Percentiles rank a stretch among this genome's conserved stretches.
Conservation (phyloP, 768 basidiomycete species). For the Mycena chlorophos region DNA sequence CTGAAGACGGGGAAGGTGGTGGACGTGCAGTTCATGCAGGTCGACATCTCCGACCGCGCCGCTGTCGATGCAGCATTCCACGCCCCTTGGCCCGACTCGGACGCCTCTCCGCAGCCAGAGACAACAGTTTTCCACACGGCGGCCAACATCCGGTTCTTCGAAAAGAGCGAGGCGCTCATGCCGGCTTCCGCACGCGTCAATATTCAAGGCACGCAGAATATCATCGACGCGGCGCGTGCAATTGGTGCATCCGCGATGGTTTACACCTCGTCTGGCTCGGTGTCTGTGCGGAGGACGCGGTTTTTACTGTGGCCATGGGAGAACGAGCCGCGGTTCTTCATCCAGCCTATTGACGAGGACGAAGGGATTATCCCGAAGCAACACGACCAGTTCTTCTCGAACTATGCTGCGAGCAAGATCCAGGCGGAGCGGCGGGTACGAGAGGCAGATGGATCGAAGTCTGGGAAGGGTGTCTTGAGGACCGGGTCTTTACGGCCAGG, state of each 20-base stretch:
- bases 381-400: conserved; percentile 72
- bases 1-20: conserved; percentile 51
- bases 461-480: conserved; percentile 41
- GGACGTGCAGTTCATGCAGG: conserved; percentile 56
- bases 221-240: conserved; percentile 56
- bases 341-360: conserved; percentile 67
- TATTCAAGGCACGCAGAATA: conserved; percentile 64
- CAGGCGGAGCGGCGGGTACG: conserved; percentile 54
- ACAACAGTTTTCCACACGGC: conserved; percentile 77
- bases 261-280: conserved; percentile 74
- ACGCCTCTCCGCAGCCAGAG: conserved; percentile 36
- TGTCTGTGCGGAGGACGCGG: conserved; percentile 55
- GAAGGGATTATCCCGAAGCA: conserved; percentile 50
- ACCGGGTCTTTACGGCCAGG: conserved; percentile 80
- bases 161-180: conserved; percentile 54
- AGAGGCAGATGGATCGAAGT: conserved; percentile 34
- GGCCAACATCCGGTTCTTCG: conserved; percentile 78
- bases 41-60: conserved; percentile 55
- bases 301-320: conserved; percentile 81
- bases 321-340: conserved; percentile 50
- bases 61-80: conserved; percentile 63
- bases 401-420: conserved; percentile 70
- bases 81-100: conserved; percentile 56
- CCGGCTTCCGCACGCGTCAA: conserved; percentile 62
- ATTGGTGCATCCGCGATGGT: conserved; percentile 59